Percentiles rank a stretch among this genome's conserved stretches.
These are phyloP conservation scores for Alternaria brassicae DNA, from an alignment of 2,329 filamentous ascomycete species.

Conservation along the genomic window DNA sequence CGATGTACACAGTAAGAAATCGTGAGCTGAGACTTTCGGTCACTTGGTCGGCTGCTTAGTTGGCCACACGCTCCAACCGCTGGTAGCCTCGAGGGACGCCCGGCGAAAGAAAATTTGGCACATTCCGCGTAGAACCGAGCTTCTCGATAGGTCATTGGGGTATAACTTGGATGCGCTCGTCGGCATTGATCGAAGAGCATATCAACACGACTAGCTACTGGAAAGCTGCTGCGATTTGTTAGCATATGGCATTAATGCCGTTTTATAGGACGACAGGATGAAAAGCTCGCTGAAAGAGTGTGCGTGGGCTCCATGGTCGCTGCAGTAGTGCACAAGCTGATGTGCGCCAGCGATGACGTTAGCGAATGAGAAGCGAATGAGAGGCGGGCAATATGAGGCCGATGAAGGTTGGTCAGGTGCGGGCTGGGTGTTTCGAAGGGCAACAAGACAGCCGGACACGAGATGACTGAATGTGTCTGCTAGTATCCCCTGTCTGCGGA, in stretches of 20 bases:
- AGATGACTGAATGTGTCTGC: constrained; percentile 24
- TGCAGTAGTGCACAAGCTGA: constrained; percentile 14
- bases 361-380: constrained; percentile 32
- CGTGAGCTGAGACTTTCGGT: neutral
- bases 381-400: constrained; percentile 23
- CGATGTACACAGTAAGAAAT: neutral
- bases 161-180: neutral
- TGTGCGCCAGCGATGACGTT: constrained; percentile 21
- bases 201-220: neutral
- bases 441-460: constrained; percentile 18
- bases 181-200: neutral
- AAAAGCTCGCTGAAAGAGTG: neutral
- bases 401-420: constrained; percentile 22
- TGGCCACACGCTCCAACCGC: neutral
- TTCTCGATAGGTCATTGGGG: neutral
- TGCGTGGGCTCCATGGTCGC: neutral
- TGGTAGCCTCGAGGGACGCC: constrained; percentile 5
- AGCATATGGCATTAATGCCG: neutral
- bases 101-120: neutral
- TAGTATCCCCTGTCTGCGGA: constrained; percentile 20
- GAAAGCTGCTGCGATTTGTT: neutral
- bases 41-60: neutral
- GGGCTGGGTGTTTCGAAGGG: constrained; percentile 20
- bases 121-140: constrained; percentile 14
- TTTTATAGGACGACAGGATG: neutral